A percentile compares a stretch with the other conserved stretches of the same genome.
These are phyloP conservation scores for Dictyostelium discoideum DNA, from an alignment of 78 protist genomes.

Conservation along the genomic window dicty_2.7 NC_007088.5:8250501-8251000, in stretches of 20 bases:
- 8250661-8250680: neutral
- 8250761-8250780: neutral
- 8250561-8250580: neutral
- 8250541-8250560: neutral
- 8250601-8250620: too few relatives aligned
- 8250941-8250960: neutral
- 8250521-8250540: neutral
- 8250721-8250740: neutral
- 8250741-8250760: neutral
- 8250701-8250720: neutral
- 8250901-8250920: neutral
- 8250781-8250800: neutral
- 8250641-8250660: neutral
- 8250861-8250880: neutral
- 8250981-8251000: neutral
- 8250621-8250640: too few relatives aligned
- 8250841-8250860: neutral
- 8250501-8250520: neutral
- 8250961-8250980: too few relatives aligned
- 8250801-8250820: neutral
- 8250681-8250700: neutral
- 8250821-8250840: neutral
- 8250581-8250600: neutral
- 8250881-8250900: neutral
- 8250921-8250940: neutral